phyloP scores from a whole-genome alignment of 371 early-diverging fungal species.

The Mortierella sp. region DNA sequence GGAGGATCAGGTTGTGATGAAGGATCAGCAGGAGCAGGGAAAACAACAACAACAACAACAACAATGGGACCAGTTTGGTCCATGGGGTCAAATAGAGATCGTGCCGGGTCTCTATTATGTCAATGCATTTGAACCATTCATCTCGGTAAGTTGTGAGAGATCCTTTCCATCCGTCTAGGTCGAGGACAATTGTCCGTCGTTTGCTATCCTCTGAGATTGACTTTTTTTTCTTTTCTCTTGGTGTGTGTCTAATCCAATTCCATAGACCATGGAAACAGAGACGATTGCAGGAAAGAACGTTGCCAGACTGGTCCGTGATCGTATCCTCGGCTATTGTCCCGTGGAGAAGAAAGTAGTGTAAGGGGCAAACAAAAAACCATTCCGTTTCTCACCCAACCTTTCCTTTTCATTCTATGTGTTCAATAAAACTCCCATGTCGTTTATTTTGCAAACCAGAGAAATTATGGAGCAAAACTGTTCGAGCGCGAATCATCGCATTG shows the following conservation, averaged over 20 bases:
- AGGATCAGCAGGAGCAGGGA: not conserved
- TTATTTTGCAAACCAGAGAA: not conserved
- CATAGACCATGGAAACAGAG: constrained; percentile 76
- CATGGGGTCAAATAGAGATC: constrained; percentile 47
- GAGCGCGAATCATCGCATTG: no score
- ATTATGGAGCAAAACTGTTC: not conserved
- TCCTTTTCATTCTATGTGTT: no score
- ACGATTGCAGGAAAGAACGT: constrained; percentile 68
- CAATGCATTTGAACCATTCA: constrained; percentile 68
- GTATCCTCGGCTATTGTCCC: constrained; percentile 43
- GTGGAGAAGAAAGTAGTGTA: constrained; percentile 34
- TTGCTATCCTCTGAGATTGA: no score
- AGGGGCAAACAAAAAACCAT: not conserved
- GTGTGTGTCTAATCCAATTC: not conserved
- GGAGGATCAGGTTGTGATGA: constrained; percentile 11
- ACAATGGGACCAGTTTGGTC: constrained; percentile 3
- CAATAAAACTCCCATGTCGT: no score
- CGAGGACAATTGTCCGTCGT: no score
- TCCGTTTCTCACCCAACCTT: not conserved
- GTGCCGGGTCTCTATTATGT: constrained; percentile 64
- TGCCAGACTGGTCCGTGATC: constrained; percentile 60
- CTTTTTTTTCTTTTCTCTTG: no score
- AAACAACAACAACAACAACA: constrained; percentile 7
- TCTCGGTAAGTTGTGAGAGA: constrained; percentile 63
- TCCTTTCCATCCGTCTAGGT: no score